A percentile compares a stretch with the other conserved stretches of the same genome.
phyloP scores from a whole-genome alignment of 441 rosid species.

The Raphanus hybrid region DNA sequence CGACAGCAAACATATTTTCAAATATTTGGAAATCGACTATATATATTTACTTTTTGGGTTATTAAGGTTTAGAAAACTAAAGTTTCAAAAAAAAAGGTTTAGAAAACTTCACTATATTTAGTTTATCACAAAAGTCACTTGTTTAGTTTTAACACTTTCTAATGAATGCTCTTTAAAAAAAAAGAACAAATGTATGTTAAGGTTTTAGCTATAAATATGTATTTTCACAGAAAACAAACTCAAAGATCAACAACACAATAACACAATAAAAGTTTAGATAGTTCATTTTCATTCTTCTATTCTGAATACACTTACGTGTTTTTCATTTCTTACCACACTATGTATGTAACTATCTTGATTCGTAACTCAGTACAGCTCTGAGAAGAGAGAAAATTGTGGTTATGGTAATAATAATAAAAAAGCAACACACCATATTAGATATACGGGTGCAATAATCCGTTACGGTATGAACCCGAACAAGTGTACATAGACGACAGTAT shows the following conservation, averaged over 20 bases:
- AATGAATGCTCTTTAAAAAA: background rate
- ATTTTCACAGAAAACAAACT: conserved; percentile 3
- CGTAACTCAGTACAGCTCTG: background rate
- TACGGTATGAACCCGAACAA: conserved; percentile 1
- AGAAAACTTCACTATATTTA: background rate
- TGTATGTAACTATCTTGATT: background rate
- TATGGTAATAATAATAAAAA: background rate
- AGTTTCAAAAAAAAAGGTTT: background rate
- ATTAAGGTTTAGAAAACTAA: background rate
- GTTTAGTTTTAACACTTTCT: background rate
- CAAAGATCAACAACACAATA: background rate
- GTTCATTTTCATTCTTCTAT: background rate
- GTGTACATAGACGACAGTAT: conserved; percentile 10
- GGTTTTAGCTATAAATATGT: background rate
- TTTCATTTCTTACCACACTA: background rate
- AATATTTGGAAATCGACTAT: background rate
- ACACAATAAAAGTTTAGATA: background rate
- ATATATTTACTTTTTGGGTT: conserved; percentile 5
- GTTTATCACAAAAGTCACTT: background rate
- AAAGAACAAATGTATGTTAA: background rate
- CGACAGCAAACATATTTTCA: background rate
- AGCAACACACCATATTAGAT: background rate
- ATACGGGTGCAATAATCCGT: conserved; percentile 15
- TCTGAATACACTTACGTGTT: background rate
- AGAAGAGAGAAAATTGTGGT: background rate